These are phyloP conservation scores for Fusarium ramigenum DNA, from an alignment of 2,329 filamentous ascomycete genomes.

Conservation along the genomic window DNA sequence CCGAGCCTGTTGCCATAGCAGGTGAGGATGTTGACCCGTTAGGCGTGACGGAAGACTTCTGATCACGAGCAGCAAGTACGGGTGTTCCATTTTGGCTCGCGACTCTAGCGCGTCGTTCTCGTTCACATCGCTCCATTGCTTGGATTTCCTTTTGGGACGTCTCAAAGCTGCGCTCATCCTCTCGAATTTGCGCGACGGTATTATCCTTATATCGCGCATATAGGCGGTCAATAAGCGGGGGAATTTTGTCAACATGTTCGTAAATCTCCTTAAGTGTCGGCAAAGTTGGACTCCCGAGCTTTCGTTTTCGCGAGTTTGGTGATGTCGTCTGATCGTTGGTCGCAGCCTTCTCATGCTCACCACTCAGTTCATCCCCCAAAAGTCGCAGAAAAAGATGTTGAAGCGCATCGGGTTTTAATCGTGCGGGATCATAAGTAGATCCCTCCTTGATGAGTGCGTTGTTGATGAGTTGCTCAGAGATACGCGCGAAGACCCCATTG, in stretches of 20 bases:
- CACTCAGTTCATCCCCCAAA: slow-evolving; percentile 75
- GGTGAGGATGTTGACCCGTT: slow-evolving; percentile 41
- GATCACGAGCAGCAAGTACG: slow-evolving; percentile 46
- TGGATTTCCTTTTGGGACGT: slow-evolving; percentile 73
- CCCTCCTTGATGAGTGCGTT: slow-evolving; percentile 78
- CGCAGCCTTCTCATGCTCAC: slow-evolving; percentile 54
- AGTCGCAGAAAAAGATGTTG: slow-evolving; percentile 81
- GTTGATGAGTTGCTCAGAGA: slow-evolving; percentile 78
- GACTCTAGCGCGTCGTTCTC: slow-evolving; percentile 49
- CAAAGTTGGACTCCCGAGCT: slow-evolving; percentile 71
- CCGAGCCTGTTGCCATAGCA: slow-evolving; percentile 27
- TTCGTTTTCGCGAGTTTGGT: slow-evolving; percentile 76
- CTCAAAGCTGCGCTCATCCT: slow-evolving; percentile 76
- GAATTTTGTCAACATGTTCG: slow-evolving; percentile 73
- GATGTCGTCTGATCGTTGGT: slow-evolving; percentile 58
- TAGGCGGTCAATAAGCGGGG: slow-evolving; percentile 75
- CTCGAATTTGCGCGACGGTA: slow-evolving; percentile 74
- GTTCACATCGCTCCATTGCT: slow-evolving; percentile 66
- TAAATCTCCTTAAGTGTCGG: slow-evolving; percentile 73
- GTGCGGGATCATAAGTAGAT: slow-evolving; percentile 74
- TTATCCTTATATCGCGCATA: slow-evolving; percentile 79
- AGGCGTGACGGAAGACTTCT: slow-evolving; percentile 39
- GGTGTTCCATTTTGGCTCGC: slow-evolving; percentile 49
- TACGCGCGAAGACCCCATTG: slow-evolving; percentile 71
- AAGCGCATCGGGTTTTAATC: slow-evolving; percentile 81